phyloP scores from a whole-genome alignment of 2,329 filamentous ascomycete genomes.

The Ophiocordyceps polyrhachis-furcata region DNA sequence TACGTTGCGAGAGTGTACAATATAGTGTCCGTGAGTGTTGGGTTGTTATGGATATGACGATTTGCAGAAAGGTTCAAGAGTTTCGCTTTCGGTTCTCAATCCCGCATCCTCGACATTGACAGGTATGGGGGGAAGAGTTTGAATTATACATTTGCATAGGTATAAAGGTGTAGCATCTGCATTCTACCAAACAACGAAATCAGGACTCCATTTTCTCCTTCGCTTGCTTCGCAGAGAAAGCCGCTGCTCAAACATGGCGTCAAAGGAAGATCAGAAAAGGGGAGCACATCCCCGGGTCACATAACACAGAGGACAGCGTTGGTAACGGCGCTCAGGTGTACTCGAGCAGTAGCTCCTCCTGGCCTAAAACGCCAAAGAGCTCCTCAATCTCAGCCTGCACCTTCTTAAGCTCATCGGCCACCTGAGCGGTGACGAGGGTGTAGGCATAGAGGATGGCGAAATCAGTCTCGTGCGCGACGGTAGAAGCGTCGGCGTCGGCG shows the following conservation, averaged over 20 bases:
- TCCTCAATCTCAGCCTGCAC: constrained; percentile 43
- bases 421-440: constrained; percentile 48
- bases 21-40: constrained; percentile 15
- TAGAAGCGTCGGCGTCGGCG: constrained; percentile 1
- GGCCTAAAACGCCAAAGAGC: constrained; percentile 43
- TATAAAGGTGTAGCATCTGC: too few species aligned
- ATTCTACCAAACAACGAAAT: too few species aligned
- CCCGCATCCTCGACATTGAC: too few species aligned
- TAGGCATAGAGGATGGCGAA: constrained; percentile 90
- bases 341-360: constrained; percentile 38
- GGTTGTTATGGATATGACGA: too few species aligned
- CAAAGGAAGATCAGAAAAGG: too few species aligned
- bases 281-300: neutral
- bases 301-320: neutral
- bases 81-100: too few species aligned
- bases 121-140: too few species aligned
- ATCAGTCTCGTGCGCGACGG: constrained; percentile 42
- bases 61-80: too few species aligned
- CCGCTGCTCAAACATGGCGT: too few species aligned
- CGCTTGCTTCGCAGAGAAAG: too few species aligned
- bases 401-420: constrained; percentile 43
- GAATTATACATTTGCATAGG: too few species aligned
- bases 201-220: too few species aligned
- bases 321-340: constrained; percentile 10
- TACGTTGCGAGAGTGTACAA: constrained; percentile 41